A percentile compares a stretch with the other conserved stretches of the same genome.
phyloP scores from a whole-genome alignment of 352 stramenopile species.

The Globisporangium acanthophoron region DNA sequence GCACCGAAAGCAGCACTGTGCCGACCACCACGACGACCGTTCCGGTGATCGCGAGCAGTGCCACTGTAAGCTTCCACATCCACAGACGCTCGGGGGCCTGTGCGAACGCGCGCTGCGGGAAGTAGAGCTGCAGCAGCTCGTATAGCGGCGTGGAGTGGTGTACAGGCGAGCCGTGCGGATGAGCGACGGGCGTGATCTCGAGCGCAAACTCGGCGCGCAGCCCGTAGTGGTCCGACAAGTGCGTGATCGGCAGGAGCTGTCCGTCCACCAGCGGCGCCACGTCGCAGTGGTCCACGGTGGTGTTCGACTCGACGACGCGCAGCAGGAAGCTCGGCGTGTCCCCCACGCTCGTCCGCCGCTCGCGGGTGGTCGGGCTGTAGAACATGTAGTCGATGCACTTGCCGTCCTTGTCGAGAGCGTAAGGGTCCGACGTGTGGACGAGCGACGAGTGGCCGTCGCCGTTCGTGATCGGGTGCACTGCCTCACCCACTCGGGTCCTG shows the following conservation, averaged over 20 bases:
- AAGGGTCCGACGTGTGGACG: constrained; percentile 36
- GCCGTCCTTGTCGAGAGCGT: constrained; percentile 46
- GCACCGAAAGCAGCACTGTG: neutral
- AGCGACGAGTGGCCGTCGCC: constrained; percentile 69
- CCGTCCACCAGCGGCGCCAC: constrained; percentile 16
- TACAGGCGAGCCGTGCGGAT: constrained; percentile 31
- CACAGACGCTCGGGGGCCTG: constrained; percentile 51
- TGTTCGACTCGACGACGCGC: constrained; percentile 32
- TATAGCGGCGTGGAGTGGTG: constrained; percentile 28
- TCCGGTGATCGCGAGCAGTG: constrained; percentile 8
- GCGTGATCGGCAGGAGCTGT: constrained; percentile 51
- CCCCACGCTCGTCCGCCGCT: constrained; percentile 14
- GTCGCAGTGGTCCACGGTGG: constrained; percentile 53
- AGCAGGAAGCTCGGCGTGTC: constrained; percentile 38
- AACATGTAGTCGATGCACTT: constrained; percentile 89
- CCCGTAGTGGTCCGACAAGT: constrained; percentile 80
- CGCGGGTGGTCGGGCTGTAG: constrained; percentile 39
- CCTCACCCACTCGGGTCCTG: constrained; percentile 34
- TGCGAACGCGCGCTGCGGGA: constrained; percentile 53
- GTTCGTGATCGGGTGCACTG: constrained; percentile 74
- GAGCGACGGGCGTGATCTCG: constrained; percentile 31
- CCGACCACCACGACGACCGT: constrained; percentile 1
- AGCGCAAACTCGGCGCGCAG: constrained; percentile 50
- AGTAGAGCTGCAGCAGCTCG: constrained; percentile 63
- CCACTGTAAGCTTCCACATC: constrained; percentile 60